A percentile compares a stretch with the other conserved stretches of the same genome.
Conservation (phyloP, 1,139 yeast genomes). For the Taphrina deformans region DNA sequence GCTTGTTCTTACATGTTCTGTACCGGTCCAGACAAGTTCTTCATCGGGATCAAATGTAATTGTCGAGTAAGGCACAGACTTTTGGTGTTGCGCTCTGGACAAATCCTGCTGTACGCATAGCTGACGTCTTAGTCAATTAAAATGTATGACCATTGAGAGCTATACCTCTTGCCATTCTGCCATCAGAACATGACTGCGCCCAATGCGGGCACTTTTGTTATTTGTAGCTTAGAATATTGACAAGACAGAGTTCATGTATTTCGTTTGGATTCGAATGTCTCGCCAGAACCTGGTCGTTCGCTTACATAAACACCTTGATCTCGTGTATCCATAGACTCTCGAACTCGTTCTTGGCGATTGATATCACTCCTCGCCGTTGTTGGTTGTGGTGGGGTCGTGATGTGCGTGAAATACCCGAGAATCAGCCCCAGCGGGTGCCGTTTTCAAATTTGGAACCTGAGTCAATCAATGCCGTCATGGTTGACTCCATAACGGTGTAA, state of each 20-base stretch:
- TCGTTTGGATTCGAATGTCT: no score
- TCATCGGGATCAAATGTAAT: conserved; percentile 65
- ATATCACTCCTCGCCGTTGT: no score
- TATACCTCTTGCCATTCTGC: conserved; percentile 30
- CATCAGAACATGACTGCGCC: background rate
- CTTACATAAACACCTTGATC: no score
- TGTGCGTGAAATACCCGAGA: background rate
- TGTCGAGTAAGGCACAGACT: conserved; percentile 40
- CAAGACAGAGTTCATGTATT: background rate
- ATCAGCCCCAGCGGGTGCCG: background rate
- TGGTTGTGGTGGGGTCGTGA: background rate
- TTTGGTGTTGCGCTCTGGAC: conserved; percentile 1
- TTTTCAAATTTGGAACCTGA: background rate
- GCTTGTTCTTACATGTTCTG: conserved; percentile 47
- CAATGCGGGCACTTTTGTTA: background rate
- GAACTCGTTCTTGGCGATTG: background rate
- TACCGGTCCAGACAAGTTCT: conserved; percentile 88
- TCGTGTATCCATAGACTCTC: no score
- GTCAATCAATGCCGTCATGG: background rate
- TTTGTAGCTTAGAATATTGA: background rate
- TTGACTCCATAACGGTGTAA: no score
- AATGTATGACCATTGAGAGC: no score
- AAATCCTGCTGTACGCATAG: conserved; percentile 14
- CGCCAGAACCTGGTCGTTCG: no score
- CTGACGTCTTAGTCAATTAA: no score